These are phyloP conservation scores for Ambrosiella xylebori DNA, from an alignment of 2,329 filamentous ascomycete species.

Conservation along the genomic window DNA sequence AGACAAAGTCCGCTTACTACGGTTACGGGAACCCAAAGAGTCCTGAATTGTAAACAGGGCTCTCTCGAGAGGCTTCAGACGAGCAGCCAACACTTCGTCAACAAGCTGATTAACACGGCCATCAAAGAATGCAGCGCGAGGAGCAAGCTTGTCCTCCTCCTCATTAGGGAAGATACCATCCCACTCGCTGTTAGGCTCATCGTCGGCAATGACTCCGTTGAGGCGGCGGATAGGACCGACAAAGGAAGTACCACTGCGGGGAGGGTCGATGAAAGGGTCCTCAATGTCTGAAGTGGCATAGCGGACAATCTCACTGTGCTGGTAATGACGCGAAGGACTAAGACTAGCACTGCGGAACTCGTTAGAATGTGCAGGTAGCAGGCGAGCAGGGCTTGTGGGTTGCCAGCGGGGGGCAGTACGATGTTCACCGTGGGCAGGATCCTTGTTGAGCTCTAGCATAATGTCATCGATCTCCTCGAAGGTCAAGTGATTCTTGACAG, in stretches of 20 bases:
- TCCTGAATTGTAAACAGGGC: slow-evolving; percentile 59
- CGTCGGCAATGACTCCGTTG: slow-evolving; percentile 28
- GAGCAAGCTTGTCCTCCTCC: slow-evolving; percentile 68
- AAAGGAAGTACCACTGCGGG: slow-evolving; percentile 41
- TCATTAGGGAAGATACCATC: slow-evolving; percentile 68
- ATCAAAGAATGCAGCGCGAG: slow-evolving; percentile 76
- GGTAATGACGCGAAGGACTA: slow-evolving; percentile 46
- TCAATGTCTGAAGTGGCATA: slow-evolving; percentile 29
- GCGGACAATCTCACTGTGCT: slow-evolving; percentile 28
- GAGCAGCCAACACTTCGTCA: slow-evolving; percentile 55
- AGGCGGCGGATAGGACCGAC: slow-evolving; percentile 43
- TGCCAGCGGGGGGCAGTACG: slow-evolving; percentile 33
- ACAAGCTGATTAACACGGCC: slow-evolving; percentile 77
- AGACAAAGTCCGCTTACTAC: slow-evolving; percentile 48
- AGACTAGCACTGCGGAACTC: slow-evolving; percentile 48
- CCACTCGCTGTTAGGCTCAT: slow-evolving; percentile 65
- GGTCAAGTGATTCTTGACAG: slow-evolving; percentile 27
- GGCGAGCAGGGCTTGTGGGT: slow-evolving; percentile 25
- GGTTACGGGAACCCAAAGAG: slow-evolving; percentile 41
- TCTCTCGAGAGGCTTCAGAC: slow-evolving; percentile 65
- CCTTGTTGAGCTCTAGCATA: slow-evolving; percentile 69
- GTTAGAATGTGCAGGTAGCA: slow-evolving; percentile 20
- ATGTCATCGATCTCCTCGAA: slow-evolving; percentile 84
- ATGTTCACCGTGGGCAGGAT: slow-evolving; percentile 60
- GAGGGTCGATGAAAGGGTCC: slow-evolving; percentile 45